Conservation (phyloP, 371 early-diverging fungal species). For the Mucor piriformis region DNA sequence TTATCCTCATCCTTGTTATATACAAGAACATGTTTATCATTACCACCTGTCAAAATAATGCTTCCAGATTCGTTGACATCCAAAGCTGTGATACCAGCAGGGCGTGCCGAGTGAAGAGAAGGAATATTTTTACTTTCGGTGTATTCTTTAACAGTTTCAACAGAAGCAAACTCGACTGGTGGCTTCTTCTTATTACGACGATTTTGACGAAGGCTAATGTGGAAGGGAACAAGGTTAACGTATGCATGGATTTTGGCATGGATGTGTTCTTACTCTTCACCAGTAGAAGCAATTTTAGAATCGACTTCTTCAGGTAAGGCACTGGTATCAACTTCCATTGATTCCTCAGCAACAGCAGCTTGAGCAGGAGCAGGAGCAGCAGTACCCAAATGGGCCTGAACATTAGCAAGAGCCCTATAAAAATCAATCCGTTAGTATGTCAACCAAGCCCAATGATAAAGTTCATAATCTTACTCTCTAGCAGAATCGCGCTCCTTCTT, state of each 20-base stretch:
- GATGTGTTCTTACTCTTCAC: constrained; percentile 47
- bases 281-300: constrained; percentile 62
- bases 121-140: constrained; percentile 55
- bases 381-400: constrained; percentile 70
- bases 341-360: constrained; percentile 58
- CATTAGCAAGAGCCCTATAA: constrained; percentile 64
- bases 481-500: constrained; percentile 91
- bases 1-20: constrained; percentile 67
- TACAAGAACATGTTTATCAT: constrained; percentile 78
- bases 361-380: constrained; percentile 37
- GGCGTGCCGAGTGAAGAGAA: constrained; percentile 75
- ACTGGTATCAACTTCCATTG: constrained; percentile 63
- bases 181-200: constrained; percentile 85
- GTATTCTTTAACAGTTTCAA: constrained; percentile 70
- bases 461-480: constrained; percentile 64
- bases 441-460: neutral
- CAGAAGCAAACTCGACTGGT: constrained; percentile 70
- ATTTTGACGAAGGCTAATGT: constrained; percentile 59
- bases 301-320: constrained; percentile 55
- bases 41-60: constrained; percentile 79
- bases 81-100: constrained; percentile 78
- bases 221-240: neutral
- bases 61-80: constrained; percentile 66
- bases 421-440: neutral
- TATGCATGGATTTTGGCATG: neutral